Percentiles rank a stretch among this genome's conserved stretches.
Conservation (phyloP, 129 eudicot species). For the Flaveria sonorensis region DNA sequence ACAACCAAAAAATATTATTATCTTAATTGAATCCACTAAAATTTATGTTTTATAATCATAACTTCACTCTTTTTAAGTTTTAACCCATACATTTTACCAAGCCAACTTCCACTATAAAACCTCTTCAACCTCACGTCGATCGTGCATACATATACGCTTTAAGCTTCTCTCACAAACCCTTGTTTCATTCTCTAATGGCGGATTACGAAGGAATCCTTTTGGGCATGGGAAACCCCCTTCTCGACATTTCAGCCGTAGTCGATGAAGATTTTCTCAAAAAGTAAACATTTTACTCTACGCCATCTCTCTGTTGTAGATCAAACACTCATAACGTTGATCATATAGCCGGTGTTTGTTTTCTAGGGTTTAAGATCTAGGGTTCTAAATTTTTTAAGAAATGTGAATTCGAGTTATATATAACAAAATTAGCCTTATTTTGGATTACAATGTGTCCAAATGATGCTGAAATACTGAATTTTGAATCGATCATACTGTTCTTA, state of each 20-base stretch:
- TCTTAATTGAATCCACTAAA: too few species aligned
- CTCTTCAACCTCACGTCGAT: too few species aligned
- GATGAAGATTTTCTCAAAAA: conserved; percentile 65
- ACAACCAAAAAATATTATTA: too few species aligned
- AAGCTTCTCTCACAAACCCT: too few species aligned
- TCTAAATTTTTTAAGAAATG: conserved; percentile 1
- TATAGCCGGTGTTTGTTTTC: not conserved
- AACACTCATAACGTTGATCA: not conserved
- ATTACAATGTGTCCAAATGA: not conserved
- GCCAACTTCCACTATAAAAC: too few species aligned
- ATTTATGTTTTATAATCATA: too few species aligned
- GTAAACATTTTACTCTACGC: conserved; percentile 31
- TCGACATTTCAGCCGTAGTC: conserved; percentile 81
- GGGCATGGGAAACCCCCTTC: conserved; percentile 91
- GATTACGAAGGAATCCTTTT: conserved; percentile 56
- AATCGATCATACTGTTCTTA: not conserved
- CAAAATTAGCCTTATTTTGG: conserved; percentile 7
- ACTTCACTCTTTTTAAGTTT: too few species aligned
- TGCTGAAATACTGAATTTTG: not conserved
- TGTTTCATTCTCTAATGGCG: conserved; percentile 23
- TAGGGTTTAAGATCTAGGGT: conserved; percentile 15
- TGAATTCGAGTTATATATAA: not conserved
- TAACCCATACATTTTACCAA: too few species aligned
- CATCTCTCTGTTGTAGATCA: not conserved
- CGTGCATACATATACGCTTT: too few species aligned